Evolutionary conservation across 495 filamentous ascomycete genomes (phyloP).

Genomic region (Neurospora sp.): DNA sequence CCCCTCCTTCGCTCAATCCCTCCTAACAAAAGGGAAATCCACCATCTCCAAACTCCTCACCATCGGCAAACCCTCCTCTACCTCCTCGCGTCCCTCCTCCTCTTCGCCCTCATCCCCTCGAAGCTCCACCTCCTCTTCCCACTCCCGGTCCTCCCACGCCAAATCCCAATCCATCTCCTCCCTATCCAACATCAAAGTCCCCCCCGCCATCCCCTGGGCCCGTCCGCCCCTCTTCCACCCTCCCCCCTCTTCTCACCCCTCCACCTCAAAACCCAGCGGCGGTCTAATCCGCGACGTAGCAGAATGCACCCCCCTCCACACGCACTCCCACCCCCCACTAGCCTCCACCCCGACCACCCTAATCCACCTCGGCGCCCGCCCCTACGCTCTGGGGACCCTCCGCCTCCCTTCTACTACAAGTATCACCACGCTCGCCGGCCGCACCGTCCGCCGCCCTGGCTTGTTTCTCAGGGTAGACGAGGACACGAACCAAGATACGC

Average conservation of each 20-base stretch:
- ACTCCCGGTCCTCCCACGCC: background rate
- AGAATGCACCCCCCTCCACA: background rate
- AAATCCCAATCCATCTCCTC: background rate
- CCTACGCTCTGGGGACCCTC: conserved; percentile 17
- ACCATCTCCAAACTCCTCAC: conserved; percentile 4
- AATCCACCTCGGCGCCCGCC: conserved; percentile 13
- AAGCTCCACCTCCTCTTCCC: background rate
- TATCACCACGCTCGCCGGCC: conserved; percentile 16
- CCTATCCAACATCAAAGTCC: background rate
- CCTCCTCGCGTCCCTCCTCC: conserved; percentile 2
- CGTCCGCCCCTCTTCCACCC: background rate
- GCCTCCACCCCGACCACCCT: background rate
- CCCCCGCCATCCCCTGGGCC: background rate
- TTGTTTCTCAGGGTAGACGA: conserved; percentile 18
- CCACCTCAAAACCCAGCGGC: background rate
- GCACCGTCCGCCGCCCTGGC: conserved; percentile 20
- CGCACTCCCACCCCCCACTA: background rate
- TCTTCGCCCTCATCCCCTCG: background rate
- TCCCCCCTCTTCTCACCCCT: background rate
- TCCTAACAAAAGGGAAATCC: conserved; percentile 10
- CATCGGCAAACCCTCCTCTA: background rate
- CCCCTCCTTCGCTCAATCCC: background rate
- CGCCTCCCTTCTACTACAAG: conserved; percentile 14
- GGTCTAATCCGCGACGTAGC: background rate
- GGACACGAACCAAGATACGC: conserved; percentile 22